These are phyloP conservation scores for Eucalyptus virginea DNA, from an alignment of 345 rosid species.

Conservation along the genomic window DNA sequence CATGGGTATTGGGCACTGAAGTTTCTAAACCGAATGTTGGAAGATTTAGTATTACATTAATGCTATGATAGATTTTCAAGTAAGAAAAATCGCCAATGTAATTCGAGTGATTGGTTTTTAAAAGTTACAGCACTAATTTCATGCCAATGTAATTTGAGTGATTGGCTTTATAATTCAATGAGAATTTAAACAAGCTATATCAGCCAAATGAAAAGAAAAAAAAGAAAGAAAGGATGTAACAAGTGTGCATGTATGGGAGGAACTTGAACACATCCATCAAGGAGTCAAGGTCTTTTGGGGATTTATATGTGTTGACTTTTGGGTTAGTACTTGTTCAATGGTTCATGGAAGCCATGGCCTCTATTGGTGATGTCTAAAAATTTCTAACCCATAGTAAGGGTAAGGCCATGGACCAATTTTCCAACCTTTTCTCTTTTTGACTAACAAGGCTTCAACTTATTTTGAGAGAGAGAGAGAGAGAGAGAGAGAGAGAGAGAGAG, in stretches of 20 bases:
- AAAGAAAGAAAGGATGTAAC: neutral
- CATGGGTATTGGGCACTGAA: accelerated
- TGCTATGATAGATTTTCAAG: neutral
- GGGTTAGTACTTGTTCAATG: neutral
- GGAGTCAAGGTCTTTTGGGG: neutral
- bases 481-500: no score
- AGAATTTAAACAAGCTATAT: neutral
- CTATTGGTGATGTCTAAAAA: neutral
- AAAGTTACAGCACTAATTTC: neutral
- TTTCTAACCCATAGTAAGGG: neutral
- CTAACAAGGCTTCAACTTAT: no score
- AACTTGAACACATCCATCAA: neutral
- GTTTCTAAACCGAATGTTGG: neutral
- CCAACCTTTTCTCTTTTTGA: neutral
- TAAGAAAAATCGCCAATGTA: neutral
- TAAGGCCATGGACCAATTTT: neutral
- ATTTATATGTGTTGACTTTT: neutral
- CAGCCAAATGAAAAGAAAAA: neutral
- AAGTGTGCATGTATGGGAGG: neutral
- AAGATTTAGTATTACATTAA: neutral
- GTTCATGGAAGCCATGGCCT: neutral
- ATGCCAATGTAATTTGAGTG: neutral
- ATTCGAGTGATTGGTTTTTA: neutral
- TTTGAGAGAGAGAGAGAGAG: no score
- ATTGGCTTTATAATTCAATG: neutral